Conservation (phyloP, 805 yeast genomes). For the Barnettozyma salicaria region DNA sequence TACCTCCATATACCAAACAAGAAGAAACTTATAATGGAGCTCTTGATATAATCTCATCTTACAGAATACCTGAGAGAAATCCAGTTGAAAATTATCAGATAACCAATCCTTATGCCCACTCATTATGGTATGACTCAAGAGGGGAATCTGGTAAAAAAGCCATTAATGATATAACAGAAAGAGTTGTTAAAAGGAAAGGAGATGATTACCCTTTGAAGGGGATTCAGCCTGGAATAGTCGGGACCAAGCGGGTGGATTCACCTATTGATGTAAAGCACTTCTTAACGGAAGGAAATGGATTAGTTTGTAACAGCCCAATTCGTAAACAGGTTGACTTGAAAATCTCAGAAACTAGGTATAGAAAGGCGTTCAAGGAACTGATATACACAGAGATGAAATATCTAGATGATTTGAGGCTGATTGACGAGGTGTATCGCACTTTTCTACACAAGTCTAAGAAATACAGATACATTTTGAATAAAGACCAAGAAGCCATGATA, state of each 20-base stretch:
- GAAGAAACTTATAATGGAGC: not conserved
- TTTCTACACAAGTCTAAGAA: slow-evolving; percentile 27
- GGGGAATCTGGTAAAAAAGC: slow-evolving; percentile 31
- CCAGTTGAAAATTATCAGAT: slow-evolving; percentile 14
- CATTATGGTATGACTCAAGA: slow-evolving; percentile 37
- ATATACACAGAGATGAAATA: slow-evolving; percentile 32
- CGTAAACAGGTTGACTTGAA: slow-evolving; percentile 4
- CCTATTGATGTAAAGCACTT: slow-evolving; percentile 28
- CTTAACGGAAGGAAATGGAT: slow-evolving; percentile 12
- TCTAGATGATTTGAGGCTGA: slow-evolving; percentile 25
- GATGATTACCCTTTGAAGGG: too few relatives aligned
- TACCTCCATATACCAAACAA: slow-evolving; percentile 6
- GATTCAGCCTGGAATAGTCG: too few relatives aligned
- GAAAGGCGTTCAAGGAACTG: slow-evolving; percentile 25
- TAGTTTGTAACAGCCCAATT: slow-evolving; percentile 10
- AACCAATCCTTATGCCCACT: slow-evolving; percentile 37
- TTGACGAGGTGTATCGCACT: slow-evolving; percentile 30
- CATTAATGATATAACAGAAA: slow-evolving; percentile 26
- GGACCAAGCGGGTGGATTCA: slow-evolving; percentile 30
- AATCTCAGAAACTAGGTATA: slow-evolving; percentile 15
- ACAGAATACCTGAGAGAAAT: slow-evolving; percentile 19
- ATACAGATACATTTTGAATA: slow-evolving; percentile 28
- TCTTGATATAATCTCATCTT: slow-evolving; percentile 17
- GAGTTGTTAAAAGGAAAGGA: slow-evolving; percentile 17
- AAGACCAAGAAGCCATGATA: slow-evolving; percentile 32